Evolutionary conservation across 2,329 filamentous ascomycete species (phyloP), one percentile per base, ranked within the genome.

Genomic region (Colletotrichum falcatum): DNA sequence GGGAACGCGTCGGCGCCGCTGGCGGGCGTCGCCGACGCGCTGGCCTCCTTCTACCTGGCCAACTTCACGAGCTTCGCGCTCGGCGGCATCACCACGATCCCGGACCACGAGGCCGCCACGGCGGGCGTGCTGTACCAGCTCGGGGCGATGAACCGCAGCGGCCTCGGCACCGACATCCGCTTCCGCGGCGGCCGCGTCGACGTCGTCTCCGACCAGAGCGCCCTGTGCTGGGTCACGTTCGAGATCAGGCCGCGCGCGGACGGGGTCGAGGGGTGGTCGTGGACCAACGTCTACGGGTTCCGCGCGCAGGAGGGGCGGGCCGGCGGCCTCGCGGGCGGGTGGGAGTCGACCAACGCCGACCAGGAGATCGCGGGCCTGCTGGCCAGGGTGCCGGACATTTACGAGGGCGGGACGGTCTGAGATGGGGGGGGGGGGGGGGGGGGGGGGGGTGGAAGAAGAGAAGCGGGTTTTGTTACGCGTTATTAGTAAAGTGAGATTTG

Each of bases 261-360:
- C 16, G 23, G 30, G 35, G 1, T 71, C n/a, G 11, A 37, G 3
- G 26, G 14, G 49, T 71, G 69, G 69, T 46, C 26, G 8, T 71
- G 51, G 42, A 62, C 59, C 1, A 66, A 71, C 9, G 30, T 71
- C 1, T 71, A 71, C 54, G 69, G 69, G 1, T 71, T 71, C 20
- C 37, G 69, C 3, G 0, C 69, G n/a, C 54, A 53, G 35, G 11
- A 1, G 9, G 30, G 39, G 1, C 59, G 66, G n/a, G 20, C 20
- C 30, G 26, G 71, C 71, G 48, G 72, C 61, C 9, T 78, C 74
- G 67, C 53, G 48, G 23, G 69, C 69, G 18, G 70, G 61, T 48
- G 77, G 77, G 2, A 74, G 70, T 39, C 67, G 20, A 14, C 76
- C 74, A 20, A 74, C 18, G 8, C 73, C 5, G 79, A 80, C 70